Evolutionary conservation across 139 green algal genomes (phyloP), one percentile per base, ranked within the genome.

Genomic region (Nannochloris sp.): DNA sequence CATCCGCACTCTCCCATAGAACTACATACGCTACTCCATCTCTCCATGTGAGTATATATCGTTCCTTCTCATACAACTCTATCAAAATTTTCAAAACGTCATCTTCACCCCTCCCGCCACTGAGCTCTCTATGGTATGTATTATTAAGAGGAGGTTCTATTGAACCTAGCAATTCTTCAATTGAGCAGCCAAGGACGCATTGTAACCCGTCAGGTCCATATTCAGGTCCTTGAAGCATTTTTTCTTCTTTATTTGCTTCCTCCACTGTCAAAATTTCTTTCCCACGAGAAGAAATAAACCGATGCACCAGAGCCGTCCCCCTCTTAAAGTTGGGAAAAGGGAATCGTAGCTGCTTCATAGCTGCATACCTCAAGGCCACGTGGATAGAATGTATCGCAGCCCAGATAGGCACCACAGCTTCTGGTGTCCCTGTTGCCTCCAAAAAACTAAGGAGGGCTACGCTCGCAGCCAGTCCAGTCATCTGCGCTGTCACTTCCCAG

Each of bases 401-500:
- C 87, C 87, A 94, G 2, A 73, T 23, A 13, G 37, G 68, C 2
- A 92, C 25, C 0, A 90, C 73, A 1, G 64, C 70, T 33, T 74
- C 59, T 3, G 77, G 70, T 34, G 54, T 53, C 10, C 46, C 54
- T 0, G 48, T 62, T 3, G 63, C 57, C 23, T 83, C 74, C 13
- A 85, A 71, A 14, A 51, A 58, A 15, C 65, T 44, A 55, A 96
- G 82, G 46, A 89, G 5, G 2, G 60, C 67, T 27, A 96, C 72
- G 34, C 79, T 90, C 29, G 62, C 31, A 6, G 67, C 74, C 19
- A 90, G 80, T 2, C 89, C 89, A 23, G 68, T 37, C 57, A 96
- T 66, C 80, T 93, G 76, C 2, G 74, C 87, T 3, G 64, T 53
- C 45, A 92, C 86, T 71, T 92, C 80, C 82, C 81, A 88, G 13